A percentile compares a stretch with the other conserved stretches of the same genome.
Conservation (phyloP, 805 yeast species). For the Candida maesae region DNA sequence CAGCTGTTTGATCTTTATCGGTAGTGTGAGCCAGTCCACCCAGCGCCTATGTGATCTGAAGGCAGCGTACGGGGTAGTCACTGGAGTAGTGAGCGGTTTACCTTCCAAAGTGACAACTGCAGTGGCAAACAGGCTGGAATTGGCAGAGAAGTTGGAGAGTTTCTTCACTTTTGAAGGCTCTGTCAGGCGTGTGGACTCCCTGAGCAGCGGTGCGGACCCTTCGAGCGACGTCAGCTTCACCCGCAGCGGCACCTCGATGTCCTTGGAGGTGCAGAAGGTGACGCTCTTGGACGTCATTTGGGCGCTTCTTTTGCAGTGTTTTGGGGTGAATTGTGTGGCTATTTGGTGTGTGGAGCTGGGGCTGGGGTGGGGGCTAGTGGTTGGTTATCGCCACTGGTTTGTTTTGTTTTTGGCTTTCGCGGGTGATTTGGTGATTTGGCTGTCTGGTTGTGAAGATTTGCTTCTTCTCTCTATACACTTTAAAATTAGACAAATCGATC, state of each 20-base stretch:
- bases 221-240: slow-evolving; percentile 46
- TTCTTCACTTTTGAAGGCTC: slow-evolving; percentile 42
- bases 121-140: slow-evolving; percentile 40
- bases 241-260: slow-evolving; percentile 44
- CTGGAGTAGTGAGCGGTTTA: slow-evolving; percentile 46
- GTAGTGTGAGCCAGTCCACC: slow-evolving; percentile 71
- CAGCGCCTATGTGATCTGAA: slow-evolving; percentile 48
- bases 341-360: too few relatives aligned
- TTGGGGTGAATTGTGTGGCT: not conserved
- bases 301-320: too few relatives aligned
- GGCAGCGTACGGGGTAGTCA: slow-evolving; percentile 45
- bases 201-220: slow-evolving; percentile 38
- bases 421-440: too few relatives aligned
- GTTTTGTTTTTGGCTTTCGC: too few relatives aligned
- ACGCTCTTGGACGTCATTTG: slow-evolving; percentile 35
- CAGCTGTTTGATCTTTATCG: slow-evolving; percentile 69
- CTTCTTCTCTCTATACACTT: not conserved
- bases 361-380: too few relatives aligned
- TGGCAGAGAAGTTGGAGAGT: slow-evolving; percentile 34
- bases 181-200: slow-evolving; percentile 43
- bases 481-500: not conserved
- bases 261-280: slow-evolving; percentile 55
- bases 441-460: too few relatives aligned
- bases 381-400: slow-evolving; percentile 2
- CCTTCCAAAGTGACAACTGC: slow-evolving; percentile 42